These are phyloP conservation scores for Fulvia fulva DNA, from an alignment of 2,329 filamentous ascomycete species.

Conservation along the genomic window DNA sequence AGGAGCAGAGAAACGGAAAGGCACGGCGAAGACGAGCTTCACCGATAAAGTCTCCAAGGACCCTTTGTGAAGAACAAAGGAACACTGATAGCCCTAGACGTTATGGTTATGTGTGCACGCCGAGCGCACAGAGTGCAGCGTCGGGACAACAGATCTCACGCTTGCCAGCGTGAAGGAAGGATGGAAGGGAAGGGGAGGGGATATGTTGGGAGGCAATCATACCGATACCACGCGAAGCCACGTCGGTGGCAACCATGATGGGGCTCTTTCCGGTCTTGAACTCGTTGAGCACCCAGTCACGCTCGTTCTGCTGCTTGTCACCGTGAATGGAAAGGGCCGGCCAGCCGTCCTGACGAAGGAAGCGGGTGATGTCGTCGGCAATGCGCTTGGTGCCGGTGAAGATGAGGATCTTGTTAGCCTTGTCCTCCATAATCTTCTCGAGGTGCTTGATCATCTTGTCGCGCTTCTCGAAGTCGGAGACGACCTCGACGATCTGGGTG, in stretches of 20 bases:
- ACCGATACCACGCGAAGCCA: constrained; percentile 99
- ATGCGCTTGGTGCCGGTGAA: constrained; percentile 87
- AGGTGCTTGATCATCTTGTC: constrained; percentile 96
- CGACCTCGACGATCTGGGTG: constrained; percentile 94
- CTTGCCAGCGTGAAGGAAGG: constrained; percentile 42
- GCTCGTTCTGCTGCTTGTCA: constrained; percentile 99
- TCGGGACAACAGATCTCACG: constrained; percentile 67
- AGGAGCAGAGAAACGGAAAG: constrained; percentile 68
- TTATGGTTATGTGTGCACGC: constrained; percentile 78
- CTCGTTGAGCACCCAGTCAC: constrained; percentile 98
- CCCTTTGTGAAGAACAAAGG: constrained; percentile 75
- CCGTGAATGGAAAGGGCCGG: constrained; percentile 97
- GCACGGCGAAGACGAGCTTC: constrained; percentile 52
- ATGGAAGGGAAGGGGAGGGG: constrained; percentile 33
- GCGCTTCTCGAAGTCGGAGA: constrained; percentile 95
- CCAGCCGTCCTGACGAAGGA: constrained; percentile 97
- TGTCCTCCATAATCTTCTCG: constrained; percentile 96
- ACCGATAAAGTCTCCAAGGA: constrained; percentile 70
- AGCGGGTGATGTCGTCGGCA: constrained; percentile 94
- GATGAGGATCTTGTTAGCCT: constrained; percentile 89
- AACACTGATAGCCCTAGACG: constrained; percentile 80
- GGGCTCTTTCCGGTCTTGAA: constrained; percentile 99
- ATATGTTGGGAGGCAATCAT: constrained; percentile 65
- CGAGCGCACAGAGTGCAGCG: constrained; percentile 78
- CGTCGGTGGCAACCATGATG: constrained; percentile 99